Evolutionary conservation across 2,329 filamentous ascomycete genomes (phyloP).

Genomic region (Colletotrichum trifolii): DNA sequence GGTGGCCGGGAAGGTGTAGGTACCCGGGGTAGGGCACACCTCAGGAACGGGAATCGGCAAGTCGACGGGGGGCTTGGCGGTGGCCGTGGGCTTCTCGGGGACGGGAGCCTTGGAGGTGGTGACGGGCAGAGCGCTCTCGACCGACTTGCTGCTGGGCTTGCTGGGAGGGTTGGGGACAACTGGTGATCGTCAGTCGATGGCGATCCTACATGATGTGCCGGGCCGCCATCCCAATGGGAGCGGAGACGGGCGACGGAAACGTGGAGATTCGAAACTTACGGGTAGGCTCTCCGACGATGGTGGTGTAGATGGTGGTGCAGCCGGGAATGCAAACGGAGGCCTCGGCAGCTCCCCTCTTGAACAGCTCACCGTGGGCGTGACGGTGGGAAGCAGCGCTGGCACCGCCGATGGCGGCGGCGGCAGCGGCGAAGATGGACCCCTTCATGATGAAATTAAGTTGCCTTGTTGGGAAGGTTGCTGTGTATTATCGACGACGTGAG

Average conservation of each 20-base stretch:
- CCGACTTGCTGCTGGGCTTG: slow-evolving; percentile 29
- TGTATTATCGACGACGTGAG: slow-evolving; percentile 41
- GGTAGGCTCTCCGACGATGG: slow-evolving; percentile 74
- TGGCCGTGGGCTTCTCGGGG: slow-evolving; percentile 46
- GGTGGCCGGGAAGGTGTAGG: slow-evolving; percentile 80
- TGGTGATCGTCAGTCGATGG: slow-evolving; percentile 34
- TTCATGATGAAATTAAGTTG: slow-evolving; percentile 73
- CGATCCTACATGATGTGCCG: not conserved
- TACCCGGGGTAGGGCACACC: slow-evolving; percentile 73
- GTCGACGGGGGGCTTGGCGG: slow-evolving; percentile 55
- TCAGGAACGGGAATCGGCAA: slow-evolving; percentile 64
- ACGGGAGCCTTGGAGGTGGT: slow-evolving; percentile 41
- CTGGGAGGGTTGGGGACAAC: slow-evolving; percentile 53
- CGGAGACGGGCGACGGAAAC: too few relatives aligned
- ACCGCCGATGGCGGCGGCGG: slow-evolving; percentile 68
- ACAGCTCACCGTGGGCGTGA: slow-evolving; percentile 69
- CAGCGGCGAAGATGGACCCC: slow-evolving; percentile 74
- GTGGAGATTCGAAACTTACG: slow-evolving; percentile 58
- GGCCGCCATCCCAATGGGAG: too few relatives aligned
- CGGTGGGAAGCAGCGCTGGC: slow-evolving; percentile 69
- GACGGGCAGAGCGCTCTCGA: slow-evolving; percentile 29
- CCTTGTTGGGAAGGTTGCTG: slow-evolving; percentile 42
- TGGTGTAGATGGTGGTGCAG: slow-evolving; percentile 81
- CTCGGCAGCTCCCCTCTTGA: slow-evolving; percentile 58
- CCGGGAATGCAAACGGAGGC: slow-evolving; percentile 65